A percentile compares a stretch with the other conserved stretches of the same genome.
Conservation (phyloP, 306 rosid genomes). For the Pyrus communis region DNA sequence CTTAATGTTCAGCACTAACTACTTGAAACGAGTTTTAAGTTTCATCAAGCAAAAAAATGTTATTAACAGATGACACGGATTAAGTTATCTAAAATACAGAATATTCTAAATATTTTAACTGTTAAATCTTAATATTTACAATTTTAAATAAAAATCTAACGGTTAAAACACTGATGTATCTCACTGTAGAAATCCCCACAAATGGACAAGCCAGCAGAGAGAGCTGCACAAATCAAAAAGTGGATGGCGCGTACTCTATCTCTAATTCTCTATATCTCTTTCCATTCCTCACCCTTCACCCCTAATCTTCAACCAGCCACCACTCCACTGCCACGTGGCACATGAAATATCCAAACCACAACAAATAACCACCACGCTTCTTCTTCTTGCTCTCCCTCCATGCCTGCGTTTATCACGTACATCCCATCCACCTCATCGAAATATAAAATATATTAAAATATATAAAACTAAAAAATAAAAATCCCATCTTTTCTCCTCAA, state of each 20-base stretch:
- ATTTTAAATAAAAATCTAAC: too few relatives aligned
- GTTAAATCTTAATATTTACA: too few relatives aligned
- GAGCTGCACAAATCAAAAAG: background rate
- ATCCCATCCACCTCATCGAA: constrained; percentile 35
- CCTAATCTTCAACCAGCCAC: constrained; percentile 78
- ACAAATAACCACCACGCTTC: constrained; percentile 40
- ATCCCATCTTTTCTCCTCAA: constrained; percentile 13
- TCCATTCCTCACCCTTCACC: constrained; percentile 65
- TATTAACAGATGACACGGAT: too few relatives aligned
- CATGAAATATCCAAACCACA: constrained; percentile 48
- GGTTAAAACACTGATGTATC: fast-evolving
- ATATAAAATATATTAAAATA: background rate
- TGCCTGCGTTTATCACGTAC: background rate
- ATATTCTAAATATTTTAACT: too few relatives aligned
- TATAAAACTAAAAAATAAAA: background rate
- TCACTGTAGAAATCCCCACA: too few relatives aligned
- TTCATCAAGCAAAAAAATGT: too few relatives aligned
- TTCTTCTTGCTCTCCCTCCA: constrained; percentile 22
- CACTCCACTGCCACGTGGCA: constrained; percentile 57
- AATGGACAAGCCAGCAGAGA: too few relatives aligned
- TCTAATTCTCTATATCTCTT: constrained; percentile 36
- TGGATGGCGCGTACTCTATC: constrained; percentile 30
- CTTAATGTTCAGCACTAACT: too few relatives aligned
- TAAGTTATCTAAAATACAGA: fast-evolving
- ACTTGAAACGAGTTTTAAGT: too few relatives aligned